These are phyloP conservation scores for Phyllostachys edulis DNA, from an alignment of 176 grass and related monocot species.

Conservation along the genomic window DNA sequence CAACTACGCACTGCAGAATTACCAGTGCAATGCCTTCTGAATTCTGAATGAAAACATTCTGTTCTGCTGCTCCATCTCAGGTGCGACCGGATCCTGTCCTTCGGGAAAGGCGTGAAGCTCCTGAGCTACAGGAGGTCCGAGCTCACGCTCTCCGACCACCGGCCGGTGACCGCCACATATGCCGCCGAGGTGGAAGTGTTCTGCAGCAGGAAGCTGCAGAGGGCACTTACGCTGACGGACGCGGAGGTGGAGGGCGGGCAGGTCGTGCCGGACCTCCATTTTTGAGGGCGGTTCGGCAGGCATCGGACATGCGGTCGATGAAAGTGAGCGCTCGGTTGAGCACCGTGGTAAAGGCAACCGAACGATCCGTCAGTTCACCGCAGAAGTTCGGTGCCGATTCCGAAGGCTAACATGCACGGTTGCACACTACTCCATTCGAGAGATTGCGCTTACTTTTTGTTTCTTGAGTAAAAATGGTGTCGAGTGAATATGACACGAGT, in stretches of 20 bases:
- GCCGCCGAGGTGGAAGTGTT: slow-evolving; percentile 87
- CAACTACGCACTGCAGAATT: background rate
- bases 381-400: background rate
- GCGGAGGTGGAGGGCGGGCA: slow-evolving; percentile 74
- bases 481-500: background rate
- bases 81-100: slow-evolving; percentile 75
- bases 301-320: too few species aligned
- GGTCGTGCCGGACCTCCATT: slow-evolving; percentile 62
- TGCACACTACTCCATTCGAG: background rate
- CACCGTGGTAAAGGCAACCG: background rate
- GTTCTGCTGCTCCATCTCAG: background rate
- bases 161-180: slow-evolving; percentile 69
- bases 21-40: background rate
- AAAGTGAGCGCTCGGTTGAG: too few species aligned
- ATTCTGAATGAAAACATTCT: background rate
- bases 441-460: background rate
- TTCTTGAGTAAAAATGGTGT: too few species aligned
- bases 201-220: slow-evolving; percentile 76
- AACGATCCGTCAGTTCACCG: background rate
- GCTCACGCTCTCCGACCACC: slow-evolving; percentile 75
- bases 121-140: slow-evolving; percentile 61
- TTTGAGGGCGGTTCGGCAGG: slow-evolving; percentile 12
- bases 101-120: slow-evolving; percentile 60
- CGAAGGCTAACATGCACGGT: background rate
- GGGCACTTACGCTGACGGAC: slow-evolving; percentile 77